Evolutionary conservation across 2,329 filamentous ascomycete genomes (phyloP), one percentile per base, ranked within the genome.

Genomic region (Colletotrichum spinosum): DNA sequence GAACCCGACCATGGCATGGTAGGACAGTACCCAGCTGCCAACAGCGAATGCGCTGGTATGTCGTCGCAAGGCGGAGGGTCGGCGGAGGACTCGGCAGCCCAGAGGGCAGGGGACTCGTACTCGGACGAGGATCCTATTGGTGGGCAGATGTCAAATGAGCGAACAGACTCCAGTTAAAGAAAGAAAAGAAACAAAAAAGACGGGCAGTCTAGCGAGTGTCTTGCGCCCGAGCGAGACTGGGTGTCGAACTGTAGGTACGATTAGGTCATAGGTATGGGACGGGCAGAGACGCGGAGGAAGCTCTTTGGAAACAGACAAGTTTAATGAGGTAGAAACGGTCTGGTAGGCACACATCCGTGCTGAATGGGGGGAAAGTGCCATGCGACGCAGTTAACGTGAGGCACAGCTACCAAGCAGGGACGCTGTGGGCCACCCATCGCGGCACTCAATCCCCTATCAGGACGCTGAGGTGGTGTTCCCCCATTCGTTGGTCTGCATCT

Each of bases 1-100:
- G 80, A 82, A 88, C 72, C 81, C 80, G 70, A 84, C 83, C 86
- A 88, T 88, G 73, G 80, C 84, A 85, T 86, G 70, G 75, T 78
- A 70, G 69, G 72, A 71, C 71, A 69, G 67, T 60, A 37, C 51
- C 34, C 37, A 55, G 62, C 52, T 64, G 67, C 73, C 69, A 69
- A 65, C 67, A 66, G 66, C 57, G 67, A 41, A 55, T 51, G 52
- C 67, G 60, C 57, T 56, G 38, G 55, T 49, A 41, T 17, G 44
- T 46, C 38, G 48, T 37, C 49, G 35, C 44, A 33, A 37, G 42
- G 42, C 25, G 45, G 15, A 45, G 45, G 37, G 25, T 25, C 25
- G 25, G 25, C 25, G 10, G 8, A 38, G 45, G 37, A 17, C 12
- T 57, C 37, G 53, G 46, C 33, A 38, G 53, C 53, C 25, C 46